Percentiles rank a stretch among this genome's conserved stretches.
Conservation (phyloP, 2,329 filamentous ascomycete species). For the Fusarium pseudonygamai region DNA sequence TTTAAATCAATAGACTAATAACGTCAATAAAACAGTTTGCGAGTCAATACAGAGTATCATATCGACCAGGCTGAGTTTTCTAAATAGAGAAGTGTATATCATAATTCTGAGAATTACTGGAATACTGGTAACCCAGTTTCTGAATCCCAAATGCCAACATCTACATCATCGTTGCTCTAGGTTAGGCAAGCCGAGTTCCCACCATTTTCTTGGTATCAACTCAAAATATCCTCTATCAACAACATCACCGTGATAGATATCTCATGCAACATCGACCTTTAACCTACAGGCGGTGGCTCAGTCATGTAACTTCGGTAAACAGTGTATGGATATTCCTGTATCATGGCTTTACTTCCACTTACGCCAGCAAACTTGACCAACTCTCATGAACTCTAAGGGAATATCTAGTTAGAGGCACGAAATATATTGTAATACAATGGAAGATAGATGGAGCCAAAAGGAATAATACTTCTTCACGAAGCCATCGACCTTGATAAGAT, state of each 20-base stretch:
- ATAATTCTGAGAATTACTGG: fast-evolving
- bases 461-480: background rate
- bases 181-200: background rate
- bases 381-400: background rate
- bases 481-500: background rate
- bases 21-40: background rate
- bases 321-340: too few relatives aligned
- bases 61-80: too few relatives aligned
- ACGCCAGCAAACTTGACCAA: background rate
- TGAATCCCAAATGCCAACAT: background rate
- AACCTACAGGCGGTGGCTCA: fast-evolving
- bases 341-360: too few relatives aligned
- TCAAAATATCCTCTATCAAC: background rate
- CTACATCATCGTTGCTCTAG: background rate
- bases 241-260: background rate
- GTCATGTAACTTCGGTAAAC: background rate
- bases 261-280: too few relatives aligned
- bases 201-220: background rate
- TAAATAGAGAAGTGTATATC: too few relatives aligned
- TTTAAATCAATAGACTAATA: background rate
- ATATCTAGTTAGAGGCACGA: background rate
- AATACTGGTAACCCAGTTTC: too few relatives aligned
- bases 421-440: background rate
- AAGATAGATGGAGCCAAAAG: background rate
- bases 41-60: background rate